These are phyloP conservation scores for Zopfochytrium polystomum DNA, from an alignment of 371 early-diverging fungal species.

Conservation along the genomic window DNA sequence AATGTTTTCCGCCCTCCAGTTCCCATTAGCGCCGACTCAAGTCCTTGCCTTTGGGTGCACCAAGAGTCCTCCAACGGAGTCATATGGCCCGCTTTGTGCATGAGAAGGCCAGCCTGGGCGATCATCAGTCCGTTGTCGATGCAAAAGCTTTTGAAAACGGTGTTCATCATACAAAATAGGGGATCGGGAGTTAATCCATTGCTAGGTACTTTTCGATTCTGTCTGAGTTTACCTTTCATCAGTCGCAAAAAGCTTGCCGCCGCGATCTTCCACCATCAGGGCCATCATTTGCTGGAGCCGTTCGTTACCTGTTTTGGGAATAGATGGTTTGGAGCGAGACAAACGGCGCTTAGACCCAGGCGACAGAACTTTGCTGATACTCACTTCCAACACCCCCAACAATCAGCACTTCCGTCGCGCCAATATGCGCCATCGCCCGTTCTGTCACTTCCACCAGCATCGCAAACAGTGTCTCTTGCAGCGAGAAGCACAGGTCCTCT, in stretches of 20 bases:
- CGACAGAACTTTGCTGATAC: slow-evolving; percentile 11
- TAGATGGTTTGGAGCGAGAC: background rate
- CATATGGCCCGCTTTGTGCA: slow-evolving; percentile 44
- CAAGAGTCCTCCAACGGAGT: slow-evolving; percentile 81
- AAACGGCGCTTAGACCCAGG: background rate
- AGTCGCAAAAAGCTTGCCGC: slow-evolving; percentile 88
- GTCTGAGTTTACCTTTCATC: slow-evolving; percentile 80
- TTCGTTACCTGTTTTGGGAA: slow-evolving; percentile 59
- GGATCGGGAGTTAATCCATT: background rate
- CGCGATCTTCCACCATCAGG: slow-evolving; percentile 90
- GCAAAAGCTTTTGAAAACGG: slow-evolving; percentile 66
- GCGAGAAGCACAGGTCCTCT: slow-evolving; percentile 94
- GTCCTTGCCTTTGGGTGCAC: slow-evolving; percentile 82
- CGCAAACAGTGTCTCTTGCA: slow-evolving; percentile 98
- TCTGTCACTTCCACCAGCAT: slow-evolving; percentile 99
- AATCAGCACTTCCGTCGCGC: slow-evolving; percentile 88
- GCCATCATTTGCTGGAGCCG: slow-evolving; percentile 99
- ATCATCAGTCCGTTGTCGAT: slow-evolving; percentile 99
- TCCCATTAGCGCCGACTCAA: background rate
- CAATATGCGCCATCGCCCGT: slow-evolving; percentile 99
- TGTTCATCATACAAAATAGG: background rate
- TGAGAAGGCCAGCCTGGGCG: slow-evolving; percentile 88
- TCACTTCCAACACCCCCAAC: slow-evolving; percentile 99
- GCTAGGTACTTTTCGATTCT: background rate
- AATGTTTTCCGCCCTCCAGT: too few species aligned